Base-by-base conservation (phyloP, 768 basidiomycete genomes). In the Naganishia vaughanmartiniae region DNA sequence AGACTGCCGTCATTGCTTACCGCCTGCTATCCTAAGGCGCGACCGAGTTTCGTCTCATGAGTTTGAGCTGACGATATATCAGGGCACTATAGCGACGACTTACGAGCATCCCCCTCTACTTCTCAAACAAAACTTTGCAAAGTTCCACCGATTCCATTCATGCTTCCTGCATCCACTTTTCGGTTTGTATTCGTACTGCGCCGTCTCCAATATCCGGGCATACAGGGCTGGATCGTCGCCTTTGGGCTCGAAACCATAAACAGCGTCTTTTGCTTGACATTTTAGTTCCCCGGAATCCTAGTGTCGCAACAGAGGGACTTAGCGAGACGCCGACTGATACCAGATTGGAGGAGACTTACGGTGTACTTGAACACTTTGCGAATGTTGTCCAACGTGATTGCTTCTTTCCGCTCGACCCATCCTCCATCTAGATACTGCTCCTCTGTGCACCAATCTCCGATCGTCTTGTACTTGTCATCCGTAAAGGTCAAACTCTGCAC, bases 351-450 rank as follows among this genome's bases (percentile, higher is more conserved):
- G 17, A 15, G 17, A 42, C 55, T 56, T 21, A 56, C 55, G 11
- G 55, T 56, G 15, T 56, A 56, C n/a, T n/a, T n/a, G n/a, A n/a
- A n/a, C n/a, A n/a, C n/a, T n/a, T n/a, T n/a, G n/a, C n/a, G n/a
- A n/a, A n/a, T n/a, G n/a, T n/a, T n/a, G n/a, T n/a, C n/a, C n/a
- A n/a, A n/a, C n/a, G n/a, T n/a, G n/a, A n/a, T n/a, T n/a, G n/a
- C n/a, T n/a, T n/a, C n/a, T n/a, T n/a, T n/a, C n/a, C n/a, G n/a
- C n/a, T n/a, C n/a, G n/a, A n/a, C n/a, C n/a, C n/a, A n/a, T n/a
- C n/a, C n/a, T n/a, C n/a, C 55, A 33, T 56, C 55, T 3, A 56
- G 55, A 56, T 56, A 56, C 55, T 56, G 28, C 55, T 56, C 55
- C 19, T 56, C 55, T 4, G 55, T 56, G 21, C 55, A 56, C 55